phyloP scores from a whole-genome alignment of 169 alveolate species.

The Besnoitia besnoiti region DNA sequence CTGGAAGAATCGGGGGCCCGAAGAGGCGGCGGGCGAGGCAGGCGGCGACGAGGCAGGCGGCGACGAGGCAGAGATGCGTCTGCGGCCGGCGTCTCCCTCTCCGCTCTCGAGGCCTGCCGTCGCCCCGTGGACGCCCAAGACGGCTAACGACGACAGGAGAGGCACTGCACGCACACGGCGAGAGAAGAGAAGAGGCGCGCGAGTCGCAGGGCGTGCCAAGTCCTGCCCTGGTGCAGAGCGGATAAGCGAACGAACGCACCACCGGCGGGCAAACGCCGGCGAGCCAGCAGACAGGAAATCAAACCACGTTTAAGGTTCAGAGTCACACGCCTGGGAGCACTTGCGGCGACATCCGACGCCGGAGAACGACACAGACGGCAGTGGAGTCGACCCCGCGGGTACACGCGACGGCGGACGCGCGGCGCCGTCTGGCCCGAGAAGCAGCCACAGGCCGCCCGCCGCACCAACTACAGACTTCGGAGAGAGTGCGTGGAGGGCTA shows the following conservation, averaged over 20 bases:
- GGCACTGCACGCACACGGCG: constrained; percentile 50
- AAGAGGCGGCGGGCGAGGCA: not conserved
- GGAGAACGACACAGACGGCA: too few species aligned
- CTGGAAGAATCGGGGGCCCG: not conserved
- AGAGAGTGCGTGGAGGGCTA: too few species aligned
- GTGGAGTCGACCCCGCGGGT: too few species aligned
- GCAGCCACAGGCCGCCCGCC: too few species aligned
- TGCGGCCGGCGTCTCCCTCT: not conserved
- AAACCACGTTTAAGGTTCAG: not conserved
- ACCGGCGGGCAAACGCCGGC: not conserved
- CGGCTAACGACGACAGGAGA: constrained; percentile 38
- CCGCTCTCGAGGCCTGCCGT: not conserved
- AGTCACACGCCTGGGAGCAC: too few species aligned
- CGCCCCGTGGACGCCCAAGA: not conserved
- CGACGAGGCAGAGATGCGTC: not conserved
- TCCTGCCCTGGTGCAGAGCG: not conserved
- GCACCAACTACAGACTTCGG: too few species aligned
- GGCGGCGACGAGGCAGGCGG: not conserved
- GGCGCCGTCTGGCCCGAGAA: too few species aligned
- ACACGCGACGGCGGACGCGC: too few species aligned
- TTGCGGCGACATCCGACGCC: too few species aligned
- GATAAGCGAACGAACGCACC: not conserved
- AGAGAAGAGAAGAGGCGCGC: not conserved
- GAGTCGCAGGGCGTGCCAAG: too few species aligned
- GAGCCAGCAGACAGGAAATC: not conserved